Evolutionary conservation across 768 basidiomycete genomes (phyloP), one percentile per base, ranked within the genome.

Genomic region (Amyloporia xantha): DNA sequence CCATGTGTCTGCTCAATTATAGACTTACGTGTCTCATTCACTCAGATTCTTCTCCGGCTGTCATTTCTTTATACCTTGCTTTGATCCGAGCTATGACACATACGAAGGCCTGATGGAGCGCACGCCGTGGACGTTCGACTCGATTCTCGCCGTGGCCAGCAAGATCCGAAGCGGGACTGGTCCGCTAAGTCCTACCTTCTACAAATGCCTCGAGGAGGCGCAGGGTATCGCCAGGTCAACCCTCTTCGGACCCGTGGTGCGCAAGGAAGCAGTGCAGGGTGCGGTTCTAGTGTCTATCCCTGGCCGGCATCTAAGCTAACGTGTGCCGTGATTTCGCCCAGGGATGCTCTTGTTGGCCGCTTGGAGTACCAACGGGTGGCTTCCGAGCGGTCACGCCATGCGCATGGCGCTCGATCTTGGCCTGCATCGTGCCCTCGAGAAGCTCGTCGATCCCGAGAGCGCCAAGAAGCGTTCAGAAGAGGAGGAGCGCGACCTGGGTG

Each of bases 221-320:
- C 93, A 95, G 65, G 91, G 92, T 41, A 95, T 97, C 57, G 94
- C 94, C 37, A 79, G 93, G 35, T 91, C 88, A 24, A 91, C 91
- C 5, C 76, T 97, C 35, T 96, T 97, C 60, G 92, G 94, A 13
- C 91, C 93, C 41, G 82, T 94, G 35, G 91, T 93, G 35, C 74
- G 90, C 62, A 95, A 95, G 68, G 94, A 97, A 69, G 94, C 91
- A 30, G 91, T 94, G 27, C 89, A 91, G 77, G 90, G 89, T 84
- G 57, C 15, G 58, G 71, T 62, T 41, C 30, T 25, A 45, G 57
- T 59, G 39, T 47, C 52, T 37, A 26, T 51, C 17, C 13, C 37
- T 38, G 6, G 38, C 17, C 38, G 21, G 17, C 6, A 19, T 20
- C 21, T 41, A 35, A 5, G 24, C 26, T 28, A 7, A 9, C 26